Conservation (phyloP, 352 stramenopile species). For the Phytophthora pseudosyringae region DNA sequence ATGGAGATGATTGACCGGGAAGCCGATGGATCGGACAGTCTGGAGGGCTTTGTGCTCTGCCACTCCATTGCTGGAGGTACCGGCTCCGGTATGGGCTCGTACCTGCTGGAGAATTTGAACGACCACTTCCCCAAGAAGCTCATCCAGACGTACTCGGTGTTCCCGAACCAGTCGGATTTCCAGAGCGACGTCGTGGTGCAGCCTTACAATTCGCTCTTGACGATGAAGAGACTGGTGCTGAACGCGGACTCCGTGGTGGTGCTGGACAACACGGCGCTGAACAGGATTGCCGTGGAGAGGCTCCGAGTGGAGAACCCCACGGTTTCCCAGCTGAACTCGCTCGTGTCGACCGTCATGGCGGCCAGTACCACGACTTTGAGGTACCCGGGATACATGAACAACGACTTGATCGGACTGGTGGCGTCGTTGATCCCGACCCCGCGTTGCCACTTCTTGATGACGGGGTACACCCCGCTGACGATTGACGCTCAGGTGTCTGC, state of each 20-base stretch:
- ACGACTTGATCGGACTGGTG: conserved; percentile 98
- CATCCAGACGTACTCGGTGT: conserved; percentile 99
- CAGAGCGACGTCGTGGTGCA: conserved; percentile 98
- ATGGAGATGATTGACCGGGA: conserved; percentile 99
- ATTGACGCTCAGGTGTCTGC: conserved; percentile 91
- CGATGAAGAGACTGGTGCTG: conserved; percentile 97
- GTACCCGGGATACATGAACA: conserved; percentile 99
- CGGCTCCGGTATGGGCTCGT: conserved; percentile 98
- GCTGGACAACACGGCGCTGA: conserved; percentile 99
- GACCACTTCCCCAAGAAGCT: conserved; percentile 99
- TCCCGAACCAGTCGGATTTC: conserved; percentile 95
- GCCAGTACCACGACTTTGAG: conserved; percentile 98
- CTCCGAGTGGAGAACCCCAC: conserved; percentile 97
- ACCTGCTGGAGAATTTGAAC: conserved; percentile 99
- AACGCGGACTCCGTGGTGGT: conserved; percentile 99
- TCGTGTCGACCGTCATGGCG: conserved; percentile 99
- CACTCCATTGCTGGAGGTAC: conserved; percentile 99
- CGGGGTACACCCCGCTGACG: conserved; percentile 98
- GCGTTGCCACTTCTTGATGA: conserved; percentile 99
- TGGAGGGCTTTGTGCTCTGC: conserved; percentile 98
- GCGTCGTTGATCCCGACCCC: conserved; percentile 98
- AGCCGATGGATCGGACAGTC: conserved; percentile 93
- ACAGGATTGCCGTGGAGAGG: conserved; percentile 95
- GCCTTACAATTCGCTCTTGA: conserved; percentile 99
- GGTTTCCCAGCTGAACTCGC: conserved; percentile 96